Evolutionary conservation across 2,329 filamentous ascomycete species (phyloP).

Genomic region (Neocucurbitaria cava): DNA sequence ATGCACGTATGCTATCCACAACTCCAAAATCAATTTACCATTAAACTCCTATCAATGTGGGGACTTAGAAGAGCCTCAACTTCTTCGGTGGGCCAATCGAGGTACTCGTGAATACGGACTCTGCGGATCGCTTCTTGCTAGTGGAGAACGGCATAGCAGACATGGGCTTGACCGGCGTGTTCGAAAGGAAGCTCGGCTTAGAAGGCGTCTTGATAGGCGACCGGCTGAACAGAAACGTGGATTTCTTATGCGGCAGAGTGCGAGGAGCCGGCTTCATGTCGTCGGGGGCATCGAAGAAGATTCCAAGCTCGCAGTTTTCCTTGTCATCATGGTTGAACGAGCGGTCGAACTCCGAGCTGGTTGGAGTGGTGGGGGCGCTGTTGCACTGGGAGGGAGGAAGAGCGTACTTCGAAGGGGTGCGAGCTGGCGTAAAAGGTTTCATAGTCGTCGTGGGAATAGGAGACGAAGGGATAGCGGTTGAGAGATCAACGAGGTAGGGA

Average conservation of each 20-base stretch:
- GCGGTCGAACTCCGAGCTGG: slow-evolving; percentile 38
- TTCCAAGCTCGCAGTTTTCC: slow-evolving; percentile 47
- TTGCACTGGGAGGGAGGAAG: slow-evolving; percentile 27
- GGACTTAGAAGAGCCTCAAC: slow-evolving; percentile 28
- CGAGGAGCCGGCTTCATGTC: slow-evolving; percentile 53
- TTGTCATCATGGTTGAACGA: slow-evolving; percentile 37
- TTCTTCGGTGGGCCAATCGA: slow-evolving; percentile 36
- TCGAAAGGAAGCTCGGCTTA: slow-evolving; percentile 51
- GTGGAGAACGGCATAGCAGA: slow-evolving; percentile 29
- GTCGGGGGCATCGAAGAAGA: slow-evolving; percentile 52
- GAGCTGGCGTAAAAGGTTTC: slow-evolving; percentile 38
- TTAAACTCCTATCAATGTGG: neutral
- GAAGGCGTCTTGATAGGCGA: slow-evolving; percentile 61
- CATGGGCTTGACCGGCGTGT: slow-evolving; percentile 30
- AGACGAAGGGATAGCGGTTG: slow-evolving; percentile 25
- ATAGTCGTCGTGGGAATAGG: slow-evolving; percentile 25
- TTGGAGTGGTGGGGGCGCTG: slow-evolving; percentile 34
- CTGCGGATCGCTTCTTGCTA: slow-evolving; percentile 29
- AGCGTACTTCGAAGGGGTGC: slow-evolving; percentile 39
- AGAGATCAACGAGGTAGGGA: slow-evolving; percentile 41
- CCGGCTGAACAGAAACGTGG: slow-evolving; percentile 37
- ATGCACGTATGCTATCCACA: slow-evolving; percentile 7
- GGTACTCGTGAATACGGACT: slow-evolving; percentile 23
- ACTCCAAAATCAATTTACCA: slow-evolving; percentile 6
- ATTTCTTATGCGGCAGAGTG: slow-evolving; percentile 36